These are phyloP conservation scores for Dothideomycetes sp. DNA, from an alignment of 2,329 filamentous ascomycete genomes.

Conservation along the genomic window DNA sequence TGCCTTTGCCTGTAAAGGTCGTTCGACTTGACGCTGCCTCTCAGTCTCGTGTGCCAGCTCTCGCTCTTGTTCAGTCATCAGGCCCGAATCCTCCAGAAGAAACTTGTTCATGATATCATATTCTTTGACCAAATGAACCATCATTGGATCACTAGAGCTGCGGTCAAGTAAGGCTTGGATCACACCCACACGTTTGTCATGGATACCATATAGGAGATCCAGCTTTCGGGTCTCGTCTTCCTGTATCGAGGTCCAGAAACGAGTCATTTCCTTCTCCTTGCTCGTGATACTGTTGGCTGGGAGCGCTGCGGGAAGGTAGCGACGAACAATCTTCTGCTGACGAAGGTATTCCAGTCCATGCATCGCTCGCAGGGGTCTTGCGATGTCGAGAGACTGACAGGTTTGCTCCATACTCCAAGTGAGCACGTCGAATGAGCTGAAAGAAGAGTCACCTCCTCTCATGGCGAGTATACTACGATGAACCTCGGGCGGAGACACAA, in stretches of 20 bases:
- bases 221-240: conserved; percentile 48
- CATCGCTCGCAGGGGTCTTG: conserved; percentile 50
- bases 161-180: neutral
- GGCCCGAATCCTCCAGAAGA: conserved; percentile 25
- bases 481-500: conserved; percentile 53
- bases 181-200: conserved; percentile 3
- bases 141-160: neutral
- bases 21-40: conserved; percentile 47
- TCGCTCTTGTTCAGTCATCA: conserved; percentile 60
- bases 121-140: conserved; percentile 13
- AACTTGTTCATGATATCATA: conserved; percentile 21
- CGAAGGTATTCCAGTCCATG: conserved; percentile 47
- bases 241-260: conserved; percentile 28
- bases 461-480: conserved; percentile 40
- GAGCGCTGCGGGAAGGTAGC: conserved; percentile 7
- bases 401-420: conserved; percentile 53
- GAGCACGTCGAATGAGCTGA: conserved; percentile 48
- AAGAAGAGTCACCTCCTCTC: conserved; percentile 16
- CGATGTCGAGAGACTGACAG: conserved; percentile 38
- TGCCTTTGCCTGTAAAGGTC: conserved; percentile 34
- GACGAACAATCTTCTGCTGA: conserved; percentile 32
- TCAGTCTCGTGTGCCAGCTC: conserved; percentile 58
- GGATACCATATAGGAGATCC: conserved; percentile 39
- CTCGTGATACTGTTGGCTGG: conserved; percentile 18
- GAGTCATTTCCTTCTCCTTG: conserved; percentile 26